phyloP scores from a whole-genome alignment of 2,329 filamentous ascomycete genomes.

The Mycosphaerella arachidis region DNA sequence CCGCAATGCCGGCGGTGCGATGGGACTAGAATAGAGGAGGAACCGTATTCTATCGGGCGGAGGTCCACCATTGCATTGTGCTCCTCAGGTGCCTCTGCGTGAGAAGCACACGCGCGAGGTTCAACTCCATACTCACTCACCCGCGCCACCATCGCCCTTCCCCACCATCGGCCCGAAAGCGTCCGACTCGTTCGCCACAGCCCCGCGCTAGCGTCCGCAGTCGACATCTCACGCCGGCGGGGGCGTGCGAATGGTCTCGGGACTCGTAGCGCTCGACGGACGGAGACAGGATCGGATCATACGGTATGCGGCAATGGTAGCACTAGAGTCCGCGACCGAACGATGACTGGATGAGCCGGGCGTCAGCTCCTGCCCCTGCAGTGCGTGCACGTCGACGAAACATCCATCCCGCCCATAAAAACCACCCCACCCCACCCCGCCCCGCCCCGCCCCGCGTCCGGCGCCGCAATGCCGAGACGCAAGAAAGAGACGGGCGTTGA shows the following conservation, averaged over 20 bases:
- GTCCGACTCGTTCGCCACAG: not conserved
- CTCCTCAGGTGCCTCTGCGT: not conserved
- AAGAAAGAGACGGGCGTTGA: conserved; percentile 60
- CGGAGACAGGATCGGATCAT: not conserved
- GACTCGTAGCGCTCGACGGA: not conserved
- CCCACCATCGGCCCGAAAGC: not conserved
- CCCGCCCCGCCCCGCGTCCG: not conserved
- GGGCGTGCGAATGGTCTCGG: not conserved
- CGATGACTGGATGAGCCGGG: not conserved
- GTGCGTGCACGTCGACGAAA: not conserved
- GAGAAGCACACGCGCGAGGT: not conserved
- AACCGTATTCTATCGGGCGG: not conserved
- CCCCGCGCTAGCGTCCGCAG: not conserved
- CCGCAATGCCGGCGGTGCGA: not conserved
- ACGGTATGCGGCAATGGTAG: not conserved
- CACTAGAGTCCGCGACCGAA: not conserved
- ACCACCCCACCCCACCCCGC: not conserved
- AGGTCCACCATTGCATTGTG: not conserved
- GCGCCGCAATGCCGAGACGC: conserved; percentile 56
- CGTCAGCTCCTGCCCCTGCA: not conserved
- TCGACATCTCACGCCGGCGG: too few relatives aligned
- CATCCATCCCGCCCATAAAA: not conserved
- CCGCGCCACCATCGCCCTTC: not conserved
- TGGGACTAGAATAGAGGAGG: too few relatives aligned
- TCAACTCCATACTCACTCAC: not conserved